phyloP scores from a whole-genome alignment of 2,329 filamentous ascomycete genomes.

The Fusarium begoniae region DNA sequence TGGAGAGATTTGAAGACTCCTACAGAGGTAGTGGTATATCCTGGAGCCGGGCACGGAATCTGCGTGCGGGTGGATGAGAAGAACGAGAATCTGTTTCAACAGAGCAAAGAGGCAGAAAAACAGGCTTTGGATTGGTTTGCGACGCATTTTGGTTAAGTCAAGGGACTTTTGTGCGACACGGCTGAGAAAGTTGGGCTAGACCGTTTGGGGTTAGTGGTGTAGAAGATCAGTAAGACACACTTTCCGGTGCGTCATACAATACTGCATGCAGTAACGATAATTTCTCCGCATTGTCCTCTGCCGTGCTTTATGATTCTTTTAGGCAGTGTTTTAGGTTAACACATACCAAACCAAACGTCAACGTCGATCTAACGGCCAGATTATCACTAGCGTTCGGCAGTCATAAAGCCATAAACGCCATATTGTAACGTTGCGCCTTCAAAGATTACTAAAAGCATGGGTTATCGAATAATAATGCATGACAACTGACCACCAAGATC shows the following conservation, averaged over 20 bases:
- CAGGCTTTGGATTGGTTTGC: neutral
- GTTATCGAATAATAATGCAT: neutral
- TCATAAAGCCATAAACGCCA: neutral
- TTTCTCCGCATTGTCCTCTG: neutral
- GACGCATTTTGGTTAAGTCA: neutral
- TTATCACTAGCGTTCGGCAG: neutral
- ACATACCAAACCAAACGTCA: neutral
- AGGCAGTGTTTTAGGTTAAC: neutral
- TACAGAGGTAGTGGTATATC: neutral
- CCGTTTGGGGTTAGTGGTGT: neutral
- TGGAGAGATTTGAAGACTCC: rapidly evolving
- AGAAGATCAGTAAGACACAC: neutral
- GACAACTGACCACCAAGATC: neutral
- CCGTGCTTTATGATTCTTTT: neutral
- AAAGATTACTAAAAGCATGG: no score
- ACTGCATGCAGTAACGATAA: neutral
- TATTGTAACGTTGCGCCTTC: neutral
- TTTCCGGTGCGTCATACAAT: neutral
- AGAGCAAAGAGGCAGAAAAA: neutral
- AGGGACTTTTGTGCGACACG: neutral
- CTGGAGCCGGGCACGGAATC: neutral
- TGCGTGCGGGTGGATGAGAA: neutral
- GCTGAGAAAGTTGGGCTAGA: neutral
- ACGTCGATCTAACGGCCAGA: neutral
- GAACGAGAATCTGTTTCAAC: neutral